These are phyloP conservation scores for Triticum turgidum DNA, from an alignment of 176 grass and related monocot species.

Conservation along the genomic window DNA sequence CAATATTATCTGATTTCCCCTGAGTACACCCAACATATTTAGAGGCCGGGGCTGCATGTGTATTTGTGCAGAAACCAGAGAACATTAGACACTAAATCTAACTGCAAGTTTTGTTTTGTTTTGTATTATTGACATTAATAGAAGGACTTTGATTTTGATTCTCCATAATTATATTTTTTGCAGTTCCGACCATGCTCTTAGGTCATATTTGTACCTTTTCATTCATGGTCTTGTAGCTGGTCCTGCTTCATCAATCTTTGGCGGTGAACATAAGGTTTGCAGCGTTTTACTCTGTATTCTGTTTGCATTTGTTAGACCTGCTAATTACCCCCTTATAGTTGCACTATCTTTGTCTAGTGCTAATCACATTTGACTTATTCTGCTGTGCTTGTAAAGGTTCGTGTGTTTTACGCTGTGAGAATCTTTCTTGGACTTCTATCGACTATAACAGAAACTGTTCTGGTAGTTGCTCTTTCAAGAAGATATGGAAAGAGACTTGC, in stretches of 20 bases:
- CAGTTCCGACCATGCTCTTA: conserved; percentile 86
- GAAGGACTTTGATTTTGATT: conserved; percentile 21
- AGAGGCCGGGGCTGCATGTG: not conserved
- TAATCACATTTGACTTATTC: conserved; percentile 25
- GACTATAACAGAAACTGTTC: conserved; percentile 75
- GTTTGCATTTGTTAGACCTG: conserved; percentile 15
- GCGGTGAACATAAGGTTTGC: conserved; percentile 76
- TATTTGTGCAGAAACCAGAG: conserved; percentile 10
- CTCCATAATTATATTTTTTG: conserved; percentile 32
- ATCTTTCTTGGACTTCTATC: conserved; percentile 97
- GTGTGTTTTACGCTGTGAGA: conserved; percentile 89
- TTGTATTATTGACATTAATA: not conserved
- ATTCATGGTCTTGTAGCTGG: conserved; percentile 80
- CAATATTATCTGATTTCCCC: not conserved
- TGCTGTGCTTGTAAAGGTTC: conserved; percentile 53
- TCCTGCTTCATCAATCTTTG: conserved; percentile 82
- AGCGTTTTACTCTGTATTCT: conserved; percentile 15
- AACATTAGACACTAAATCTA: not conserved
- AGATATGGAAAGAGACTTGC: conserved; percentile 92
- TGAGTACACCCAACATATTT: not conserved
- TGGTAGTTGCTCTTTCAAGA: conserved; percentile 91
- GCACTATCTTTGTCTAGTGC: not conserved
- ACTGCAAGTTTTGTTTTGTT: not conserved
- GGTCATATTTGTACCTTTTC: conserved; percentile 95
- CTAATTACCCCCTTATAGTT: not conserved